These are phyloP conservation scores for Apiotrichum akiyoshidainum DNA, from an alignment of 1,284 basidiomycete genomes.

Conservation along the genomic window DNA sequence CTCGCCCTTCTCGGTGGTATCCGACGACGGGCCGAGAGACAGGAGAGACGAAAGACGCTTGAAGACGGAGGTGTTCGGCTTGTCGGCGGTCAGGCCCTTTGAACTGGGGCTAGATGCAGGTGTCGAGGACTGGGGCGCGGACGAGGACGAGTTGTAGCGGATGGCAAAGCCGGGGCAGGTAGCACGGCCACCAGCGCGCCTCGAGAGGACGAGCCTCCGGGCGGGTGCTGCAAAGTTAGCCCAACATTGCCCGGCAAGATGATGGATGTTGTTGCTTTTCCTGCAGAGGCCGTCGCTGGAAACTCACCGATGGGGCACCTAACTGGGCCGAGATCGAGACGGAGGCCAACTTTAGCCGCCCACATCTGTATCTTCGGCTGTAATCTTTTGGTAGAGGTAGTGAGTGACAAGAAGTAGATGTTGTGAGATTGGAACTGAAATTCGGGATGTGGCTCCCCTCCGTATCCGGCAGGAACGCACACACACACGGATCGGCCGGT, in stretches of 20 bases:
- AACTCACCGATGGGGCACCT: slow-evolving; percentile 2
- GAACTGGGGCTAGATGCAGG: not conserved
- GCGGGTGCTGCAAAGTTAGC: slow-evolving; percentile 5
- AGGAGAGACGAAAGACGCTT: slow-evolving; percentile 2
- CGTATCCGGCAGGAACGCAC: too few species aligned
- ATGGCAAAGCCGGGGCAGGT: not conserved
- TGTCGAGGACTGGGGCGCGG: not conserved
- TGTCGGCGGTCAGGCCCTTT: not conserved
- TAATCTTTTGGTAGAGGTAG: not conserved
- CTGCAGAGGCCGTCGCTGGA: not conserved
- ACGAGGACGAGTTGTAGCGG: slow-evolving; percentile 13
- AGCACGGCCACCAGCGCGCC: not conserved
- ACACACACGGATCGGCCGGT: too few species aligned
- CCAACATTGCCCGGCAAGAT: too few species aligned
- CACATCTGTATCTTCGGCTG: not conserved
- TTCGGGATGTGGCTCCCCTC: too few species aligned
- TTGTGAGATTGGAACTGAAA: not conserved
- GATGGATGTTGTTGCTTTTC: not conserved
- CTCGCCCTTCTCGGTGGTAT: slow-evolving; percentile 10
- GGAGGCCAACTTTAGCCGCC: slow-evolving; percentile 10
- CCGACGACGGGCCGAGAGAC: slow-evolving; percentile 5
- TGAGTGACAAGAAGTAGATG: not conserved
- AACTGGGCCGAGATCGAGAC: slow-evolving; percentile 8
- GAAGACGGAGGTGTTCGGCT: not conserved
- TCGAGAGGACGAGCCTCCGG: not conserved